Percentiles rank a stretch among this genome's conserved stretches.
phyloP scores from a whole-genome alignment of 768 basidiomycete genomes.

The Suillus weaverae region DNA sequence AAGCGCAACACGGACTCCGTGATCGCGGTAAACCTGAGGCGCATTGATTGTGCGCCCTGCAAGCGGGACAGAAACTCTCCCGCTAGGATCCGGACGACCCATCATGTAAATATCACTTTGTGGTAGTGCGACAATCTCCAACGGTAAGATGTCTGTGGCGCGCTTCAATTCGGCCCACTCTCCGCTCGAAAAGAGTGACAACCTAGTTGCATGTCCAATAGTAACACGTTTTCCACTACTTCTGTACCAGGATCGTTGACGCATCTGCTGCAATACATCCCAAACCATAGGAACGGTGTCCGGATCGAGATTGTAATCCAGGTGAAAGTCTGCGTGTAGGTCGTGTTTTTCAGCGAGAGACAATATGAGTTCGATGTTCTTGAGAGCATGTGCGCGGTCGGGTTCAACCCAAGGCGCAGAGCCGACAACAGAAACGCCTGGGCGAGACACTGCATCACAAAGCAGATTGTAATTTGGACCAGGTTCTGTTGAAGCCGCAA shows the following conservation, averaged over 20 bases:
- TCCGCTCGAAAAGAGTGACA: slow-evolving; percentile 46
- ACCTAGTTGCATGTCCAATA: slow-evolving; percentile 61
- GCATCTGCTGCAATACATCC: slow-evolving; percentile 48
- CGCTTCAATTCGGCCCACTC: slow-evolving; percentile 47
- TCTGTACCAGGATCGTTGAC: slow-evolving; percentile 28
- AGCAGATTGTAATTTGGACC: slow-evolving; percentile 50
- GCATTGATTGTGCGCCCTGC: slow-evolving; percentile 58
- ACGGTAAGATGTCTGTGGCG: slow-evolving; percentile 41
- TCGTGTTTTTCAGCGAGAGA: slow-evolving; percentile 38
- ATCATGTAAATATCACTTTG: slow-evolving; percentile 73
- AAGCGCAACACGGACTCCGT: slow-evolving; percentile 52
- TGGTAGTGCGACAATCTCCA: slow-evolving; percentile 56
- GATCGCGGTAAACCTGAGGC: slow-evolving; percentile 44
- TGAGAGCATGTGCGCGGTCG: slow-evolving; percentile 44
- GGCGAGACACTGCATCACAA: slow-evolving; percentile 37
- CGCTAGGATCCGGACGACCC: slow-evolving; percentile 38
- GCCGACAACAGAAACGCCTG: slow-evolving; percentile 52
- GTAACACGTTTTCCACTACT: slow-evolving; percentile 39
- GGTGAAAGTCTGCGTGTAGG: slow-evolving; percentile 61
- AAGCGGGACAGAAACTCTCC: slow-evolving; percentile 31
- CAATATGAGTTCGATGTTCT: slow-evolving; percentile 55
- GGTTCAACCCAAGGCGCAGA: slow-evolving; percentile 69
- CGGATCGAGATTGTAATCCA: slow-evolving; percentile 64
- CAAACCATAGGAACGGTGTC: slow-evolving; percentile 53
- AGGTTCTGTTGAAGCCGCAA: slow-evolving; percentile 32